These are phyloP conservation scores for Secale cereale DNA, from an alignment of 176 grass and related monocot genomes.

Conservation along the genomic window DNA sequence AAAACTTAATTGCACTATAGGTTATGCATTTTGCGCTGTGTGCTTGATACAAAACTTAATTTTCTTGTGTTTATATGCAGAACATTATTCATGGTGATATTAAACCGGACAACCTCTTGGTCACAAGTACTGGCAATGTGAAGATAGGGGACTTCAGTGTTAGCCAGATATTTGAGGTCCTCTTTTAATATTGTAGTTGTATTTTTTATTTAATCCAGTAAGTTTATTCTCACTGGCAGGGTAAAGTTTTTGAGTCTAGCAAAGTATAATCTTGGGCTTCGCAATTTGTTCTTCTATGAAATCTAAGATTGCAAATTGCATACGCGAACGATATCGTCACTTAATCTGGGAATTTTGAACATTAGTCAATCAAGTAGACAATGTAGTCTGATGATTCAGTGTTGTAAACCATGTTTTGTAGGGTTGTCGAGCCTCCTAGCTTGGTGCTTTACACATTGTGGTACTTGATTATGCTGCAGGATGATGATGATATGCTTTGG, in stretches of 20 bases:
- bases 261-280: neutral
- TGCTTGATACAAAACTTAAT: neutral
- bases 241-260: neutral
- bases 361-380: neutral
- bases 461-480: slow-evolving; percentile 46
- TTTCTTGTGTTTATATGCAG: slow-evolving; percentile 38
- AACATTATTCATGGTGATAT: slow-evolving; percentile 92
- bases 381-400: slow-evolving; percentile 9
- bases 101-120: slow-evolving; percentile 91
- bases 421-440: neutral
- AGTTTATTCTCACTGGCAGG: neutral
- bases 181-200: slow-evolving; percentile 12
- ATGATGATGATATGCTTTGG: slow-evolving; percentile 74
- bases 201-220: slow-evolving; percentile 10
- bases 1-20: neutral
- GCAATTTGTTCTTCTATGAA: neutral
- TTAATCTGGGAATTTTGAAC: neutral
- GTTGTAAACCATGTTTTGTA: neutral
- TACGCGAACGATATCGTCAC: neutral
- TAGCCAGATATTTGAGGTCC: slow-evolving; percentile 89
- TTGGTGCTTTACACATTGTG: neutral
- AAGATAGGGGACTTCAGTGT: slow-evolving; percentile 96
- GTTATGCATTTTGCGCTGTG: slow-evolving; percentile 13
- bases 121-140: slow-evolving; percentile 62
- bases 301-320: neutral